phyloP scores from a whole-genome alignment of 371 early-diverging fungal species.

The Mortierella sp. region DNA sequence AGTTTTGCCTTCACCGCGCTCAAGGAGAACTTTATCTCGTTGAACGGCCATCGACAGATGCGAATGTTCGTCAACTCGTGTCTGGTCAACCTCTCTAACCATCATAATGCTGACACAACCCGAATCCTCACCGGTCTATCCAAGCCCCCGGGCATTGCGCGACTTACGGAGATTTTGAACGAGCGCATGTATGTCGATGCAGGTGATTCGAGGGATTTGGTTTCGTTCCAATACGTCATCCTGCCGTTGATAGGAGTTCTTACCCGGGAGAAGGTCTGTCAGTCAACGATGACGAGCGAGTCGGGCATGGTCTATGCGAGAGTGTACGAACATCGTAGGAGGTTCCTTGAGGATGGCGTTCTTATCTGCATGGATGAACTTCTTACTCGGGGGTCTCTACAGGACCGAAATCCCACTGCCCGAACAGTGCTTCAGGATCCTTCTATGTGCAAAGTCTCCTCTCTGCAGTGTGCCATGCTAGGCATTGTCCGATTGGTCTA shows the following conservation, averaged over 20 bases:
- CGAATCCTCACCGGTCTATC: slow-evolving; percentile 32
- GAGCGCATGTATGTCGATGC: slow-evolving; percentile 28
- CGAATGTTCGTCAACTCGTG: slow-evolving; percentile 43
- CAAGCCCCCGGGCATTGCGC: slow-evolving; percentile 3
- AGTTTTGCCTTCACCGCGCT: slow-evolving; percentile 19
- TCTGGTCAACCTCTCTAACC: slow-evolving; percentile 50
- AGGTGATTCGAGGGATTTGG: not conserved
- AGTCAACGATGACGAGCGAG: slow-evolving; percentile 34
- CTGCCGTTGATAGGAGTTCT: slow-evolving; percentile 52
- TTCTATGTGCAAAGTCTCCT: slow-evolving; percentile 7
- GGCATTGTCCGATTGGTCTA: slow-evolving; percentile 50
- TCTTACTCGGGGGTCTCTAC: slow-evolving; percentile 11
- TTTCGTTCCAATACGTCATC: slow-evolving; percentile 49
- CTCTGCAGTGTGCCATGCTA: slow-evolving; percentile 38
- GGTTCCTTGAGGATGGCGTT: slow-evolving; percentile 30
- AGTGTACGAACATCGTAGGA: slow-evolving; percentile 20
- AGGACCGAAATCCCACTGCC: not conserved
- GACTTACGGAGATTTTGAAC: slow-evolving; percentile 31
- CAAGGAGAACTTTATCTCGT: not conserved
- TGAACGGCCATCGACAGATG: slow-evolving; percentile 14
- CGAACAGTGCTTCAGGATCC: slow-evolving; percentile 1
- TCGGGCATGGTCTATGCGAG: slow-evolving; percentile 26
- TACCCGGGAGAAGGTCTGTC: slow-evolving; percentile 38
- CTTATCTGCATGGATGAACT: slow-evolving; percentile 26
- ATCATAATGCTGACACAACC: slow-evolving; percentile 44